Evolutionary conservation across 2,329 filamentous ascomycete species (phyloP), one percentile per base, ranked within the genome.

Genomic region (Beauveria australis): DNA sequence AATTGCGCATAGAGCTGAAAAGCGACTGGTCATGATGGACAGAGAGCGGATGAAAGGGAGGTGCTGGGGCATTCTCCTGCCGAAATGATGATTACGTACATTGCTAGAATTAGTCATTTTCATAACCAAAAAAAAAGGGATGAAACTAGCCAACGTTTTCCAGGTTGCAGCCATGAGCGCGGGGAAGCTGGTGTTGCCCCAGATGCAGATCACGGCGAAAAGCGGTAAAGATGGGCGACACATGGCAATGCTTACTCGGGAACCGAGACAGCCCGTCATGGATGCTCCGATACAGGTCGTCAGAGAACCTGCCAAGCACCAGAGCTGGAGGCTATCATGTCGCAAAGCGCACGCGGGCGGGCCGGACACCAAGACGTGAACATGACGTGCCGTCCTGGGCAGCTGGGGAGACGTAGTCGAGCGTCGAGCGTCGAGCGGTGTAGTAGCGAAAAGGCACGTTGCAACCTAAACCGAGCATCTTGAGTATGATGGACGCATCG

Each of bases 31-130:
- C 22, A 16, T 24, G 48, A 8, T 33, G 47, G 24, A 52, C 18
- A 24, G 14, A n/a, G 30, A 16, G 55, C 9, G 10, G 19, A 46
- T 26, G 24, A 46, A 33, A 3, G 40, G 48, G 40, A 53, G 22
- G 18, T 37, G 28, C 16, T 18, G 40, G 56, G 48, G 10, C 18
- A 22, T 28, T 44, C n/a, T 44, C 14, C 47, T 46, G 12, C 37
- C 26, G 47, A 52, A 24, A 52, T 52, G 40, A 59, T 24, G 56
- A 59, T 59, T 51, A 52, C 56, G 56, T 51, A 59, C 56, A 52
- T 53, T 59, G 47, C 56, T 59, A 59, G 47, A 52, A 46, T 46
- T 53, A 37, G 24, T 40, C 48, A 53, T 53, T 52, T 33, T 16
- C 28, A 51, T 44, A 46, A 16, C 6, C 24, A 58, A 22, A 30